Evolutionary conservation across 768 basidiomycete species (phyloP), one percentile per base, ranked within the genome.

Genomic region (Termitomyces sp.): DNA sequence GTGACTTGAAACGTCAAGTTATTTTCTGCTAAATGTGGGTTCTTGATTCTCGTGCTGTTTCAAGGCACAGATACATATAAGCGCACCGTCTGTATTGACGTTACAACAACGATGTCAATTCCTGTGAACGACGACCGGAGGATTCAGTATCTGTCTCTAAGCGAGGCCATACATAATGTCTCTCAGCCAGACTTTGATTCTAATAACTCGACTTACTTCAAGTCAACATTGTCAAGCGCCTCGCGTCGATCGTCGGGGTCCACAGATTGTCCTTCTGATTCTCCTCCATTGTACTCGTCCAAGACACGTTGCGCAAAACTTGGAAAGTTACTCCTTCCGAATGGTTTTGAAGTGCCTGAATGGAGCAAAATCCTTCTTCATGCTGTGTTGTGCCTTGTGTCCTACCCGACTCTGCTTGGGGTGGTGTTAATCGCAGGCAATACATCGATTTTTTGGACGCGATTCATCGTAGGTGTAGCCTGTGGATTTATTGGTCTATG

Each of bases 381-480:
- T 56, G 47, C 68, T 5, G 54, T 57, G 3, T 44, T 76, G 28
- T 75, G 75, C 57, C 53, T 66, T 0, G 56, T 72, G 2, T 64
- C 72, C 14, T 76, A 74, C 51, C 76, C 75, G 2, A 57, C 72
- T 18, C 58, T 76, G 33, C 44, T 74, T 50, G 44, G 70, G 1
- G 69, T 71, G 44, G 68, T 69, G 14, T 55, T 68, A 0, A 57
- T 73, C 3, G 71, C 73, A 1, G 61, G 60, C 16, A 62, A 67
- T n/a, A 66, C 58, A 40, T 62, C 72, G 3, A 51, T 78, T 5
- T 78, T 75, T 53, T 77, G 77, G 77, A 70, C 75, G 53, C 70
- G 77, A 35, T 63, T 72, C 20, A 59, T 73, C 3, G 70, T 75
- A 8, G 70, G 70, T 16, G 48, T 67, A n/a, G 75, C 71, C 22